Conservation (phyloP, 2,329 filamentous ascomycete genomes). For the Claviceps monticola region DNA sequence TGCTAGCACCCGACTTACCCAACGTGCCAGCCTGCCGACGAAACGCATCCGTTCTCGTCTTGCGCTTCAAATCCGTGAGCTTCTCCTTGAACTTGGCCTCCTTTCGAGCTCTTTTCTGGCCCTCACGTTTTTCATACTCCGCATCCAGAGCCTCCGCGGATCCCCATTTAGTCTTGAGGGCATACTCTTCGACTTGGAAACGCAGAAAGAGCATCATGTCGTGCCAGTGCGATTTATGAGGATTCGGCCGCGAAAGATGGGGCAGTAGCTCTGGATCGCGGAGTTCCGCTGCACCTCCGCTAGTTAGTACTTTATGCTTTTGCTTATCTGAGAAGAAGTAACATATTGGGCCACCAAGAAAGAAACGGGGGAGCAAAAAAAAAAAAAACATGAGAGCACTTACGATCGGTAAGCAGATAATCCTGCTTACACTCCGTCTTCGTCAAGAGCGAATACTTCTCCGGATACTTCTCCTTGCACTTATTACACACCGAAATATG, state of each 20-base stretch:
- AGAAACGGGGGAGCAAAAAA: not conserved
- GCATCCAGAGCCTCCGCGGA: conserved; percentile 71
- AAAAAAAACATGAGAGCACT: conserved; percentile 21
- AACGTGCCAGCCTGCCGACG: conserved; percentile 52
- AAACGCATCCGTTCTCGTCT: conserved; percentile 83
- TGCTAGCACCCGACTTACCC: conserved; percentile 35
- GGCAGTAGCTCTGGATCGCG: conserved; percentile 76
- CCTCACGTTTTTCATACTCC: conserved; percentile 70
- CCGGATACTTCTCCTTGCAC: conserved; percentile 82
- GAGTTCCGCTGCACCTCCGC: conserved; percentile 54
- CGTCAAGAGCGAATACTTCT: conserved; percentile 88
- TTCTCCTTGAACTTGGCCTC: conserved; percentile 87
- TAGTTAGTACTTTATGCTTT: not conserved
- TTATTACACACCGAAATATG: conserved; percentile 57
- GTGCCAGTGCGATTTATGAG: conserved; percentile 91
- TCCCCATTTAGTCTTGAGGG: conserved; percentile 83
- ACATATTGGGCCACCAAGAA: too few relatives aligned
- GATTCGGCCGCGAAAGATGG: conserved; percentile 79
- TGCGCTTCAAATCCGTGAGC: conserved; percentile 79
- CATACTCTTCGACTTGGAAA: conserved; percentile 89
- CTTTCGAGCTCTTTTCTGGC: conserved; percentile 70
- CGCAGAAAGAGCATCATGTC: conserved; percentile 97
- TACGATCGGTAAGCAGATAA: conserved; percentile 84
- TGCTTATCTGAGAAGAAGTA: not conserved
- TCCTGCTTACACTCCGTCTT: conserved; percentile 96